Conservation (phyloP, 495 filamentous ascomycete species). For the Apodospora peruviana region DNA sequence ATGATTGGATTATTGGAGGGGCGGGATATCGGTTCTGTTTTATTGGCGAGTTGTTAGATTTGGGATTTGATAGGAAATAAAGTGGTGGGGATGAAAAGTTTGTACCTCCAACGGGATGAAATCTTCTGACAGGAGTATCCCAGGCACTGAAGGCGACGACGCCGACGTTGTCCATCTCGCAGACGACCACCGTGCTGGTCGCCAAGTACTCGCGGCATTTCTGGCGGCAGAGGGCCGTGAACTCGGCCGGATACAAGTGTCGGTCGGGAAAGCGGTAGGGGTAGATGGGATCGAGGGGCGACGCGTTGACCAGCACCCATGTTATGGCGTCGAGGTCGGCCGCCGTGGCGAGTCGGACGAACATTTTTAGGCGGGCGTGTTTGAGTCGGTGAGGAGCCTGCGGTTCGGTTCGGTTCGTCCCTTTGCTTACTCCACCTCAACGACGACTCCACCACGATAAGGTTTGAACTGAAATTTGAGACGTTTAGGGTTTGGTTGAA, state of each 20-base stretch:
- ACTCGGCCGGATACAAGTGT: constrained; percentile 19
- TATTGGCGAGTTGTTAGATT: neutral
- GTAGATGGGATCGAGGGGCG: constrained; percentile 28
- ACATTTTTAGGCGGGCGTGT: constrained; percentile 4
- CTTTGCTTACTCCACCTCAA: too few relatives aligned
- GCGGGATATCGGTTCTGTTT: constrained; percentile 1
- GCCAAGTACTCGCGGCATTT: constrained; percentile 22
- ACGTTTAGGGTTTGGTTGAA: too few relatives aligned
- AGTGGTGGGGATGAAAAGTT: neutral
- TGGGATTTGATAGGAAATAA: neutral
- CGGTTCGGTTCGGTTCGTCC: too few relatives aligned
- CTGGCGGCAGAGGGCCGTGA: constrained; percentile 15
- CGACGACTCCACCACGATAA: too few relatives aligned
- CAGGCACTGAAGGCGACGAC: constrained; percentile 26
- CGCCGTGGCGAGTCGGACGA: constrained; percentile 15
- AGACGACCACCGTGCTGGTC: constrained; percentile 24
- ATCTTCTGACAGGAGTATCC: constrained; percentile 9
- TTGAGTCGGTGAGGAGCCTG: neutral
- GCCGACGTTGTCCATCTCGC: constrained; percentile 15
- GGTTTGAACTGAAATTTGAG: too few relatives aligned
- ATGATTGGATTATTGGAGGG: constrained; percentile 1
- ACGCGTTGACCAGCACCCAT: constrained; percentile 18
- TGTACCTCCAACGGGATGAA: neutral
- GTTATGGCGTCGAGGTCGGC: constrained; percentile 26
- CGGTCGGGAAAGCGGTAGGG: constrained; percentile 30